A percentile compares a stretch with the other conserved stretches of the same genome.
Conservation (phyloP, 345 rosid species). For the Eucalyptus polybractea region DNA sequence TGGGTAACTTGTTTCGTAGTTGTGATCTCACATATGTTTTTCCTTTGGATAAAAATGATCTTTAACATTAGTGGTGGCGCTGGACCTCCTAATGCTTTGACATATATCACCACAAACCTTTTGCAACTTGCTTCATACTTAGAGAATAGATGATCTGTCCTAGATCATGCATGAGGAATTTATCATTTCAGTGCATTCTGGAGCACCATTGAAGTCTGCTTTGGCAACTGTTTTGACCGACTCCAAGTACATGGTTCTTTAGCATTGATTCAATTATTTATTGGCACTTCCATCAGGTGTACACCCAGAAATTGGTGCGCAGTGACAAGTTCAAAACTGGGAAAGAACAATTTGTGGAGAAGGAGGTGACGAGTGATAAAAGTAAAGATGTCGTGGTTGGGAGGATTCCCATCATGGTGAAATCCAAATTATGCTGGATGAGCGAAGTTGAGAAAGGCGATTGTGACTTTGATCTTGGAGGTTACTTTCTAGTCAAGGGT, state of each 20-base stretch:
- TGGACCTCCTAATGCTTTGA: background rate
- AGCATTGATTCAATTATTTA: background rate
- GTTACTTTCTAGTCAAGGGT: conserved; percentile 81
- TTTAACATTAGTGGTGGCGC: background rate
- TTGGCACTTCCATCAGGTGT: conserved; percentile 33
- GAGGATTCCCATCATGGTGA: conserved; percentile 86
- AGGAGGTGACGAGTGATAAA: conserved; percentile 15
- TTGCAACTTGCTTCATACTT: background rate
- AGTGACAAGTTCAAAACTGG: conserved; percentile 89
- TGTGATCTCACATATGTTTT: background rate
- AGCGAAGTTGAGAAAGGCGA: conserved; percentile 37
- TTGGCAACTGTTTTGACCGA: background rate
- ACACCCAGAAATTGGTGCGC: conserved; percentile 19
- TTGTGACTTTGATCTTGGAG: conserved; percentile 90
- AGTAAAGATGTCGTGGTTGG: conserved; percentile 48
- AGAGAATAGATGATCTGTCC: background rate
- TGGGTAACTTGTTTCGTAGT: background rate
- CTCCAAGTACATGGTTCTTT: background rate
- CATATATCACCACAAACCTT: background rate
- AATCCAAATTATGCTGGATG: conserved; percentile 72
- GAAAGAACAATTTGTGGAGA: conserved; percentile 31
- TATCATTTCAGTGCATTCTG: background rate
- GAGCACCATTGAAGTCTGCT: background rate
- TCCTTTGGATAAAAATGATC: background rate
- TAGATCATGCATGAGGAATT: background rate